These are phyloP conservation scores for Monosporascus sp. DNA, from an alignment of 2,329 filamentous ascomycete genomes.

Conservation along the genomic window DNA sequence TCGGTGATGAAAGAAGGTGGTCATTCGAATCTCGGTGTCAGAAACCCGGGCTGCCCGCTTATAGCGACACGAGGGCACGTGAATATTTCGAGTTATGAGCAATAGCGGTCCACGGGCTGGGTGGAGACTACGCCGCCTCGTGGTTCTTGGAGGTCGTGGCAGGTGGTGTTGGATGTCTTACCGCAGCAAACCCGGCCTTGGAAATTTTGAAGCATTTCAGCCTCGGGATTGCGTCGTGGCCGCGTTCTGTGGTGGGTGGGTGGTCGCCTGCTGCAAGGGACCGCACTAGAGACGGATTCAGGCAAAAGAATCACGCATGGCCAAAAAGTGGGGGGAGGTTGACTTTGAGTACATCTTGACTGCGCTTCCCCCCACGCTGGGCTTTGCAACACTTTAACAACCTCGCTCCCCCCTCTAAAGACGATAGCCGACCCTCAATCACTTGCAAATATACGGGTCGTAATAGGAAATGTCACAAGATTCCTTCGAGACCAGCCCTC, in stretches of 20 bases:
- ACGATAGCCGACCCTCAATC: too few relatives aligned
- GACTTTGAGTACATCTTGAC: too few relatives aligned
- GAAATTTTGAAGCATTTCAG: background rate
- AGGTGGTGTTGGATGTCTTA: background rate
- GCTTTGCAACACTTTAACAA: too few relatives aligned
- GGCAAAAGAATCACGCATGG: too few relatives aligned
- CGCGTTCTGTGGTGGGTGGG: background rate
- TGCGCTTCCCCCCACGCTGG: too few relatives aligned
- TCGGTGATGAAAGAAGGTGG: background rate
- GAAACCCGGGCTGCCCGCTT: background rate
- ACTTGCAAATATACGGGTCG: too few relatives aligned
- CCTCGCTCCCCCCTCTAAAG: too few relatives aligned
- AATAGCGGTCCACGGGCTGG: background rate
- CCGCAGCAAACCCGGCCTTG: background rate
- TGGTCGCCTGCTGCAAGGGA: background rate
- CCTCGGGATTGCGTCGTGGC: background rate
- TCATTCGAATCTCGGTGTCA: background rate
- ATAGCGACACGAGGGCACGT: background rate
- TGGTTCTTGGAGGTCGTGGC: background rate
- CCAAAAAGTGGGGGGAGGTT: too few relatives aligned
- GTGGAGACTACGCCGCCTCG: background rate
- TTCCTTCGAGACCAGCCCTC: too few relatives aligned
- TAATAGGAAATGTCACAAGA: too few relatives aligned
- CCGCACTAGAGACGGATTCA: background rate
- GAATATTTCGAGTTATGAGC: background rate